phyloP scores from a whole-genome alignment of 768 basidiomycete genomes.

The Rhizopogon vulgaris region DNA sequence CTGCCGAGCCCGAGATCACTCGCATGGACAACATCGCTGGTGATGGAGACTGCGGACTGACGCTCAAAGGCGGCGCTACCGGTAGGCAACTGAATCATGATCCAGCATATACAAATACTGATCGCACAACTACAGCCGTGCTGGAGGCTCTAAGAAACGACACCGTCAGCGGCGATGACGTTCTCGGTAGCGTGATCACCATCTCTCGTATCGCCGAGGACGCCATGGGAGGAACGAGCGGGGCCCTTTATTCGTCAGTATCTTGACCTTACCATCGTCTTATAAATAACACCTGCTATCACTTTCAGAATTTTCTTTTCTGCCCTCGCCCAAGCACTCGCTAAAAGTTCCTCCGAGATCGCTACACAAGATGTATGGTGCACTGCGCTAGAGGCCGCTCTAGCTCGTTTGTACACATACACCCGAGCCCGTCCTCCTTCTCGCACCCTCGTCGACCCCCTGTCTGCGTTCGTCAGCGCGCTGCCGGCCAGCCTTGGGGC shows the following conservation, averaged over 20 bases:
- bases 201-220: conserved; percentile 76
- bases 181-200: conserved; percentile 56
- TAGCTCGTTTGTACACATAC: conserved; percentile 67
- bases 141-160: conserved; percentile 51
- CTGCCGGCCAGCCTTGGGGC: conserved; percentile 31
- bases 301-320: conserved; percentile 83
- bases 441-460: conserved; percentile 89
- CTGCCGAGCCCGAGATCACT: conserved; percentile 86
- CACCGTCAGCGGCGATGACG: conserved; percentile 53
- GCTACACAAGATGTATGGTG: conserved; percentile 52
- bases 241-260: conserved; percentile 84
- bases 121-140: conserved; percentile 38
- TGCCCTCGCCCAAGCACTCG: conserved; percentile 70
- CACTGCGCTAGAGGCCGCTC: conserved; percentile 49
- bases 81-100: conserved; percentile 32
- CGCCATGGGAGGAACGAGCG: conserved; percentile 87
- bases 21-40: conserved; percentile 87
- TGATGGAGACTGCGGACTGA: conserved; percentile 77
- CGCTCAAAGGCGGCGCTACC: conserved; percentile 68
- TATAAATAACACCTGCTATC: neutral
- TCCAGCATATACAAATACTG: neutral
- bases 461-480: conserved; percentile 62
- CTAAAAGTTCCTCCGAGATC: conserved; percentile 25
- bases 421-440: conserved; percentile 87
- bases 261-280: neutral